These are phyloP conservation scores for Mycena filopes DNA, from an alignment of 768 basidiomycete species.

Conservation along the genomic window DNA sequence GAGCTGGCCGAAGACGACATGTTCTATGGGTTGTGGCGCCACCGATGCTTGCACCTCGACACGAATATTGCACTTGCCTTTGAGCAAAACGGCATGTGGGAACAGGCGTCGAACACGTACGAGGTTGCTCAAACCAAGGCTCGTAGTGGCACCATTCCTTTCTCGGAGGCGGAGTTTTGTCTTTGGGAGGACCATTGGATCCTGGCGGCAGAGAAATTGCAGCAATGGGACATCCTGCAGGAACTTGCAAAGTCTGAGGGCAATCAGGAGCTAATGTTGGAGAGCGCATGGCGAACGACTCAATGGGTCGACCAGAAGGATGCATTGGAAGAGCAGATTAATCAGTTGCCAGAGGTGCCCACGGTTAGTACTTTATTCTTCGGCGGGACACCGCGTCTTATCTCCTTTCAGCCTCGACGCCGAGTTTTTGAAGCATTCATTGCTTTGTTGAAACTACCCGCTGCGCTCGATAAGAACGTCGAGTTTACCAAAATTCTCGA, in stretches of 20 bases:
- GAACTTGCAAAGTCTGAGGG: constrained; percentile 91
- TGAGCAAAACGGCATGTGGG: constrained; percentile 98
- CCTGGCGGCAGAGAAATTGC: constrained; percentile 92
- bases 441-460: constrained; percentile 86
- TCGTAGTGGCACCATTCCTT: constrained; percentile 82
- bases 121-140: constrained; percentile 91
- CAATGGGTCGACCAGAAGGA: constrained; percentile 91
- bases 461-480: constrained; percentile 81
- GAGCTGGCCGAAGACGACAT: constrained; percentile 97
- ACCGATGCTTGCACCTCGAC: constrained; percentile 87
- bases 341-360: constrained; percentile 81
- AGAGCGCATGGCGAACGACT: constrained; percentile 93
- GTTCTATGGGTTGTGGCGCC: constrained; percentile 96
- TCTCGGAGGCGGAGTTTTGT: constrained; percentile 95
- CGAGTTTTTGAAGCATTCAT: constrained; percentile 98
- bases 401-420: constrained; percentile 69
- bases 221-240: constrained; percentile 95
- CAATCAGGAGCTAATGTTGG: constrained; percentile 92
- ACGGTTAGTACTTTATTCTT: constrained; percentile 50
- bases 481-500: constrained; percentile 92
- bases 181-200: constrained; percentile 99
- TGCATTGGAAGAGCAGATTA: constrained; percentile 82
- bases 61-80: constrained; percentile 89
- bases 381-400: no score
- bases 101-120: constrained; percentile 87